These are phyloP conservation scores for Aspergillus neoniger DNA, from an alignment of 2,329 filamentous ascomycete species.

Conservation along the genomic window DNA sequence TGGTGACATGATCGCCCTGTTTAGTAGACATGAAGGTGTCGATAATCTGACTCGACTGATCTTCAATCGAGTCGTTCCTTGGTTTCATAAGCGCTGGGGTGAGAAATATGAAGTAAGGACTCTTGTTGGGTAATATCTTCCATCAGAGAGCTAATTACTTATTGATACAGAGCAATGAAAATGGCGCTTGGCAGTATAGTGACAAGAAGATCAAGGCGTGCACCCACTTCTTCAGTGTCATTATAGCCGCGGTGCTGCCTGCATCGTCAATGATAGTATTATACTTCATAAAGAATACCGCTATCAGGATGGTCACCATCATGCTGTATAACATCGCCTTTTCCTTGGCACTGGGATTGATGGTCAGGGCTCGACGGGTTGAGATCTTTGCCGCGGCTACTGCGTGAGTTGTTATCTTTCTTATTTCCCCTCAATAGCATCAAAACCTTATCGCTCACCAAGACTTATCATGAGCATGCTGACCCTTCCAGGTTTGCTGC, in stretches of 20 bases:
- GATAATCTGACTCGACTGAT: slow-evolving; percentile 4
- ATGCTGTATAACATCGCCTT: slow-evolving; percentile 8
- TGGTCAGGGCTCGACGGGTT: slow-evolving; percentile 1
- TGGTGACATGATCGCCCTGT: background rate
- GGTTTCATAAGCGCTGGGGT: slow-evolving; percentile 7
- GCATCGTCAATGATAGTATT: slow-evolving; percentile 7
- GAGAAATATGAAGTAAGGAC: background rate
- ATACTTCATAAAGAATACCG: background rate
- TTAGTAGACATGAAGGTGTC: slow-evolving; percentile 1
- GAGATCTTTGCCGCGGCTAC: slow-evolving; percentile 11
- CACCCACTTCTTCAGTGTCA: background rate
- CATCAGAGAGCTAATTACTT: background rate
- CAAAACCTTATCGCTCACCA: too few species aligned
- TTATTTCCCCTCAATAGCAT: too few species aligned
- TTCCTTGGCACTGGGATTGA: background rate
- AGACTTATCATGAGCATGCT: background rate
- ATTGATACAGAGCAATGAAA: background rate
- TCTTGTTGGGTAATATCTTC: background rate
- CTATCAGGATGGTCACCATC: slow-evolving; percentile 1
- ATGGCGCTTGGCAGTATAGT: background rate
- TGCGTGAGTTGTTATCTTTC: background rate
- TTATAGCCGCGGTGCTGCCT: background rate
- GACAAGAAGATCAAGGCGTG: background rate
- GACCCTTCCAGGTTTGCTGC: slow-evolving; percentile 2
- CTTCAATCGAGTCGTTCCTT: background rate